A percentile compares a stretch with the other conserved stretches of the same genome.
phyloP scores from a whole-genome alignment of 768 basidiomycete genomes.

The Panus rudis region DNA sequence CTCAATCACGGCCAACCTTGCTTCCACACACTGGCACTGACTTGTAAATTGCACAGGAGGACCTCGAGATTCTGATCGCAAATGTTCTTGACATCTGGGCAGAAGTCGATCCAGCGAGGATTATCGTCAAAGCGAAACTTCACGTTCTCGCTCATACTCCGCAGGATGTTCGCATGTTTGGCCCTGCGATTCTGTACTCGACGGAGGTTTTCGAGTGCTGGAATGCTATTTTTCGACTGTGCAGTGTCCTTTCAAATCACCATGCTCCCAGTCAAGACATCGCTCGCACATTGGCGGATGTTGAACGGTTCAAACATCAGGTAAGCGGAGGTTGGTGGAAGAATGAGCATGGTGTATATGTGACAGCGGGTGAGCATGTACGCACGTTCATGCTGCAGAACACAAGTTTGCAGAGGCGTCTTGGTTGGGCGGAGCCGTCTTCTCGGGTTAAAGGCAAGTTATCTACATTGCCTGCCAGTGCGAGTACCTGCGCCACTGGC shows the following conservation, averaged over 20 bases:
- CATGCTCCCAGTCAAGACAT: constrained; percentile 27
- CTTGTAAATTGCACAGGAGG: constrained; percentile 19
- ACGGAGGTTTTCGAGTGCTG: constrained; percentile 36
- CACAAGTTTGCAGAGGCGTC: constrained; percentile 13
- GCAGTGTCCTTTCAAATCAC: constrained; percentile 36
- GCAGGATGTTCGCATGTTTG: constrained; percentile 19
- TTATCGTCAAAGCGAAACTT: constrained; percentile 14
- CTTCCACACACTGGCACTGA: background rate
- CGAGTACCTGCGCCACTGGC: too few relatives aligned
- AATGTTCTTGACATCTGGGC: constrained; percentile 14
- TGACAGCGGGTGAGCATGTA: constrained; percentile 11
- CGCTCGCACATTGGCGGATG: constrained; percentile 8
- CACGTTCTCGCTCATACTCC: constrained; percentile 12
- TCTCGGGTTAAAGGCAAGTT: background rate
- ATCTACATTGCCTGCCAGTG: background rate
- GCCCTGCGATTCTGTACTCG: constrained; percentile 26
- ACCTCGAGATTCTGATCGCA: constrained; percentile 9
- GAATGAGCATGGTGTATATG: background rate
- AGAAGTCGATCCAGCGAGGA: constrained; percentile 7
- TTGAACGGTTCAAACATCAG: constrained; percentile 20
- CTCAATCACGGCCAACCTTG: background rate
- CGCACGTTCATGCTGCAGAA: constrained; percentile 9
- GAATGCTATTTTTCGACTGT: constrained; percentile 35
- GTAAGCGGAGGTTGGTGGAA: constrained; percentile 18
- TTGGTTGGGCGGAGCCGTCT: constrained; percentile 16